These are phyloP conservation scores for Fomitopsis pinicola DNA, from an alignment of 1,284 basidiomycete genomes.

Conservation along the genomic window DNA sequence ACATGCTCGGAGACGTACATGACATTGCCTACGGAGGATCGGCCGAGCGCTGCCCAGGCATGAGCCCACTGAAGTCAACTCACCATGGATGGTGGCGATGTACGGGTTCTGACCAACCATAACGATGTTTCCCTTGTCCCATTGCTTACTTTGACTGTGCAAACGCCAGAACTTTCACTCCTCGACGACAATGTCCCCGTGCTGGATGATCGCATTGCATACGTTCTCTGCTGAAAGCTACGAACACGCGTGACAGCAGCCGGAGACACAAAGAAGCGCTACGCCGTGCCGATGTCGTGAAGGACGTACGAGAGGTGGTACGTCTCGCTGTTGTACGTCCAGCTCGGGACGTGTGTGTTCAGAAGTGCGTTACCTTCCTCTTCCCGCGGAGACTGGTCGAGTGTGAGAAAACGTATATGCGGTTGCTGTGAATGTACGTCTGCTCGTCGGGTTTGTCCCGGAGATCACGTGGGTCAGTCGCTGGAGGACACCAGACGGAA, in stretches of 20 bases:
- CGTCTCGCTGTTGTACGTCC: constrained; percentile 45
- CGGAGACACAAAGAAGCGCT: constrained; percentile 44
- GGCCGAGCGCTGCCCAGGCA: too few species aligned
- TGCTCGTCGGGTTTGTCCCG: constrained; percentile 44
- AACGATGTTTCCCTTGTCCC: constrained; percentile 15
- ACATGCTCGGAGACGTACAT: constrained; percentile 32
- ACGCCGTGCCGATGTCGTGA: constrained; percentile 54
- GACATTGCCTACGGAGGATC: background rate
- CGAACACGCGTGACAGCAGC: constrained; percentile 41
- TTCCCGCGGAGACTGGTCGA: background rate
- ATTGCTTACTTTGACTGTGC: too few species aligned
- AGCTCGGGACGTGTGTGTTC: constrained; percentile 43
- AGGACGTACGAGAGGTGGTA: constrained; percentile 50
- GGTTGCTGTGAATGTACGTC: constrained; percentile 48
- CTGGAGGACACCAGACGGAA: too few species aligned
- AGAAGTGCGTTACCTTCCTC: constrained; percentile 9
- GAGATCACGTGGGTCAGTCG: background rate
- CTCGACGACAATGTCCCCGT: constrained; percentile 36
- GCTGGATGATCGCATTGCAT: constrained; percentile 54
- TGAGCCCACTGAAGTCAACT: constrained; percentile 8
- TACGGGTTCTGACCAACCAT: too few species aligned
- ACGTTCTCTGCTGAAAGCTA: constrained; percentile 51
- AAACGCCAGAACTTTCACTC: constrained; percentile 31
- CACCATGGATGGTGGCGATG: too few species aligned
- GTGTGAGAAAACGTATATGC: constrained; percentile 38